Evolutionary conservation across 2,329 filamentous ascomycete species (phyloP).

Genomic region (Ascochyta lentis): DNA sequence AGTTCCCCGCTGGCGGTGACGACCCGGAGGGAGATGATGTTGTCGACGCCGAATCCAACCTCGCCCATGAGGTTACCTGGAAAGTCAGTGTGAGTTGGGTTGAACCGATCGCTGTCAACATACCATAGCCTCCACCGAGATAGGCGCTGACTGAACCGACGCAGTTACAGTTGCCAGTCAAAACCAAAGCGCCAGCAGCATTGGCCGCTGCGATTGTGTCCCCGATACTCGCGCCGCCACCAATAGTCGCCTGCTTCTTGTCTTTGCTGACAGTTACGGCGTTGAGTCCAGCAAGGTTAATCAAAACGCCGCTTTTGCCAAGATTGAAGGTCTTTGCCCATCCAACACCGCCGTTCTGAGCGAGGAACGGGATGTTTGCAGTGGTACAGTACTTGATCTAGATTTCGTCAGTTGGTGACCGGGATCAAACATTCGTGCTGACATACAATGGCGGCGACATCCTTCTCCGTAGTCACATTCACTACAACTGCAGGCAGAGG

Average conservation of each 20-base stretch:
- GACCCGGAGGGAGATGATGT: constrained; percentile 46
- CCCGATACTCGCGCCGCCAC: constrained; percentile 47
- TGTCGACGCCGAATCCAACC: constrained; percentile 62
- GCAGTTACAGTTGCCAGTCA: constrained; percentile 44
- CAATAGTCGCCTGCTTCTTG: constrained; percentile 34
- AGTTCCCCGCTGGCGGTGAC: constrained; percentile 38
- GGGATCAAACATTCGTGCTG: not conserved
- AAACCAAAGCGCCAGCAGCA: constrained; percentile 40
- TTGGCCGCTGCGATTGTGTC: constrained; percentile 48
- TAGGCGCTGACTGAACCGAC: constrained; percentile 39
- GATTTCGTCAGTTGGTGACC: not conserved
- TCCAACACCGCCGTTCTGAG: constrained; percentile 39
- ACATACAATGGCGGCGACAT: constrained; percentile 31
- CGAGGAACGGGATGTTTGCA: constrained; percentile 30
- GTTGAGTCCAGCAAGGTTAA: constrained; percentile 39
- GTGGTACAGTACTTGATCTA: constrained; percentile 35
- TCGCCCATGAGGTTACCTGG: constrained; percentile 58
- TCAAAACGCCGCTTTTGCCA: constrained; percentile 34
- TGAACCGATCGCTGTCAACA: not conserved
- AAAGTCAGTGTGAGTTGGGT: not conserved
- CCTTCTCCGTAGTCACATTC: constrained; percentile 26
- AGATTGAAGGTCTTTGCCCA: constrained; percentile 36
- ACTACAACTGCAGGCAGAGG: constrained; percentile 31
- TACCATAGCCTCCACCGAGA: constrained; percentile 61
- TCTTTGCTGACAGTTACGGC: constrained; percentile 31